Base-by-base conservation (phyloP, 2,329 filamentous ascomycete species). In the Pseudogymnoascus sp. region DNA sequence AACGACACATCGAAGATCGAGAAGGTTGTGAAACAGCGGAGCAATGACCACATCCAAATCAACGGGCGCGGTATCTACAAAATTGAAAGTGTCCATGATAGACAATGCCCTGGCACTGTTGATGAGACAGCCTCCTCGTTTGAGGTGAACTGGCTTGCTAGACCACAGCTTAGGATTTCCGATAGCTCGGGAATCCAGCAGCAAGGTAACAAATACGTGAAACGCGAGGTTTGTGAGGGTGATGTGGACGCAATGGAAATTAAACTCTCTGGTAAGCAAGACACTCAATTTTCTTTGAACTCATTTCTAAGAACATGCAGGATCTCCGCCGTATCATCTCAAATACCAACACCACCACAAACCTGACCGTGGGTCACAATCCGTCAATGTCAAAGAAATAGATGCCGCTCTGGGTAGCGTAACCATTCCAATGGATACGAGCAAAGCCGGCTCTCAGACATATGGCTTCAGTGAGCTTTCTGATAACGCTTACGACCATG, bases 231-330 rank as follows among this genome's bases (percentile, higher is more conserved):
- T 31, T 99, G 94, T 71, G 92, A 99, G 76, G 93, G 93, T 31
- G 93, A 97, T 65, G 89, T 96, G 70, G 93, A 97, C 73, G 86
- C 87, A 3, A 86, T 97, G 61, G 92, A 97, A 70, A 78, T 99
- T 60, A 82, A 82, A 45, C 82, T 99, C 65, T 83, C 83, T 72
- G 93, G 91, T 84, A 82, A 76, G 80, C 72, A 55, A 55, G 29
- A 55, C 48, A 55, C 18, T 35, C 29, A 18, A 55, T 33, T 7
- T 13, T 5, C 21, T 13, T 33, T n/a, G 21, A 7, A 13, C 48
- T 21, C 21, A 18, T 33, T 55, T 55, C 10, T 59, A 59, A 37
- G 27, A 59, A n/a, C 4, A n/a, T 25, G 13, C 35, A 89, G 87
- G 89, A 61, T 82, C 87, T 59, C 83, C 92, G 36, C 94, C 94